Percentiles rank a stretch among this genome's conserved stretches.
phyloP scores from a whole-genome alignment of 2,329 filamentous ascomycete genomes.

The Diplodia mutila region DNA sequence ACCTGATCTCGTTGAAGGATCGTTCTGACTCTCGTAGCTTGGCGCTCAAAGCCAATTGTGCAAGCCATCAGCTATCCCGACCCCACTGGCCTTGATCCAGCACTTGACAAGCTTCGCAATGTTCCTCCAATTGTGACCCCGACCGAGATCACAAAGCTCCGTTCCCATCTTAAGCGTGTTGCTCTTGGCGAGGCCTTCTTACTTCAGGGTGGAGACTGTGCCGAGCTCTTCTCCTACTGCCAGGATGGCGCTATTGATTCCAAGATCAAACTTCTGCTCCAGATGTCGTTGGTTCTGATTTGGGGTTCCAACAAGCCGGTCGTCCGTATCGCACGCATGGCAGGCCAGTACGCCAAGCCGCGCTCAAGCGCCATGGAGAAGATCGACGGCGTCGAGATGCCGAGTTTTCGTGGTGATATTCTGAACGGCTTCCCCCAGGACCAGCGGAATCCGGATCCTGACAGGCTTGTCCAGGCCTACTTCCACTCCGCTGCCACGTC shows the following conservation, averaged over 20 bases:
- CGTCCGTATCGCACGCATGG: constrained; percentile 93
- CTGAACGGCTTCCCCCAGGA: constrained; percentile 82
- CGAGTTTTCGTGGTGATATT: constrained; percentile 93
- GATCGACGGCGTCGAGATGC: constrained; percentile 77
- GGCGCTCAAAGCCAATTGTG: constrained; percentile 78
- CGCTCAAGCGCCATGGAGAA: constrained; percentile 85
- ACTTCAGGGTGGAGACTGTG: constrained; percentile 94
- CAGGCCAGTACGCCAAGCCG: constrained; percentile 96
- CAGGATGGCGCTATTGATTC: constrained; percentile 85
- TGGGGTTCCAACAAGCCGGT: constrained; percentile 84
- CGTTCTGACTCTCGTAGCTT: constrained; percentile 55
- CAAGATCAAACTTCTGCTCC: constrained; percentile 93
- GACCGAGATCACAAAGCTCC: constrained; percentile 78
- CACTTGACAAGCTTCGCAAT: constrained; percentile 66
- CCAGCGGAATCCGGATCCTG: constrained; percentile 80
- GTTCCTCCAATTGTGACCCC: constrained; percentile 81
- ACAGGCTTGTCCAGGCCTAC: constrained; percentile 85
- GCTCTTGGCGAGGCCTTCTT: constrained; percentile 90
- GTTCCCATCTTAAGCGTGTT: constrained; percentile 78
- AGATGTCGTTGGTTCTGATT: constrained; percentile 95
- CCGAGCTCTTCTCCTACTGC: constrained; percentile 97
- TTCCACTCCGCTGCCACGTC: constrained; percentile 93
- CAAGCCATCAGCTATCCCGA: constrained; percentile 74
- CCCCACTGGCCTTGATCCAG: constrained; percentile 59
- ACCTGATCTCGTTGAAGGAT: background rate